These are phyloP conservation scores for Alternaria sp. DNA, from an alignment of 2,329 filamentous ascomycete genomes.

Conservation along the genomic window DNA sequence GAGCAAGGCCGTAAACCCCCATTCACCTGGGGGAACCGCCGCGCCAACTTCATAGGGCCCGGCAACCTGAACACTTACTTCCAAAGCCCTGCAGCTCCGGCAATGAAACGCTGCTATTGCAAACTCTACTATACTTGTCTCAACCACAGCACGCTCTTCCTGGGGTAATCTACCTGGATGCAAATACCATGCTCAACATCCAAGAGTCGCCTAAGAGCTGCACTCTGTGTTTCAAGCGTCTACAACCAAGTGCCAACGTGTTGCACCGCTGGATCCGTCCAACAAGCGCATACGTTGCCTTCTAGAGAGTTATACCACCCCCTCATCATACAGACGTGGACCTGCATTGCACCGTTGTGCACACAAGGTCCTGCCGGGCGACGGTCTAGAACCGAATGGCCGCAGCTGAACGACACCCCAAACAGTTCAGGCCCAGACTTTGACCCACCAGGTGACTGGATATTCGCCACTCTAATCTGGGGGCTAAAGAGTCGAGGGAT, in stretches of 20 bases:
- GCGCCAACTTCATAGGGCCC: neutral
- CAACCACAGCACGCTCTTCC: neutral
- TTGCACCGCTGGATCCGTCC: slow-evolving; percentile 1
- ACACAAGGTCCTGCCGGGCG: neutral
- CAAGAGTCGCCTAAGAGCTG: neutral
- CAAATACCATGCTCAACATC: neutral
- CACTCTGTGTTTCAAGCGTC: neutral
- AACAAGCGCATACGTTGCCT: slow-evolving; percentile 8
- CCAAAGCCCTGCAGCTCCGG: neutral
- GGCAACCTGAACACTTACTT: neutral
- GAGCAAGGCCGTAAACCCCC: slow-evolving; percentile 13
- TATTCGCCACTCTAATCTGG: neutral
- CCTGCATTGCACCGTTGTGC: slow-evolving; percentile 8
- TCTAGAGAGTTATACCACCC: slow-evolving; percentile 6
- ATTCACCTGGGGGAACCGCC: slow-evolving; percentile 2
- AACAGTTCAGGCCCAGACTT: neutral
- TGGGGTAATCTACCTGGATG: neutral
- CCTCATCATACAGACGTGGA: slow-evolving; percentile 6
- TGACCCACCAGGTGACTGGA: neutral
- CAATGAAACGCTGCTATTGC: slow-evolving; percentile 4
- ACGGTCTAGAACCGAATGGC: slow-evolving; percentile 1
- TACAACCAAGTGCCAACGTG: neutral
- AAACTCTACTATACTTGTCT: slow-evolving; percentile 7
- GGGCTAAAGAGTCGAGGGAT: neutral
- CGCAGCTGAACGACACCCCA: neutral